These are phyloP conservation scores for Rossbeevera mucosa DNA, from an alignment of 768 basidiomycete species.

Conservation along the genomic window DNA sequence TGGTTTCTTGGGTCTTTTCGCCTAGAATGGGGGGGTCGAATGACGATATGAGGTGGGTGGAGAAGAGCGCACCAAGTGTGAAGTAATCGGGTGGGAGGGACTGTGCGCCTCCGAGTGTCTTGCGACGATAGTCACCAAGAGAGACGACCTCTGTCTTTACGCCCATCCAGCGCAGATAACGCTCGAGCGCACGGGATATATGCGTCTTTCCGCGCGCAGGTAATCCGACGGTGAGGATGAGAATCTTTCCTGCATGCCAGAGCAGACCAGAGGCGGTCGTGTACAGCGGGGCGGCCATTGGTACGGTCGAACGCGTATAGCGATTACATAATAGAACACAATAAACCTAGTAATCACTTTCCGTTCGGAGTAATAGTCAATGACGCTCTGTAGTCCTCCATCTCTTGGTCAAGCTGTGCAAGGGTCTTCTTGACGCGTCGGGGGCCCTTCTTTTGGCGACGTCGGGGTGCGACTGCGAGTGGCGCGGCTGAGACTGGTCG, in stretches of 20 bases:
- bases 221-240: slow-evolving; percentile 87
- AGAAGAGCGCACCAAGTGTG: slow-evolving; percentile 52
- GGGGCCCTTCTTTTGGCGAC: slow-evolving; percentile 67
- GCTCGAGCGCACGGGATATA: slow-evolving; percentile 89
- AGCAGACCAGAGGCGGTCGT: slow-evolving; percentile 85
- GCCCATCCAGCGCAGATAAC: slow-evolving; percentile 98
- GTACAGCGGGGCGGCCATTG: slow-evolving; percentile 90
- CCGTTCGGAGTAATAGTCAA: slow-evolving; percentile 12
- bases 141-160: slow-evolving; percentile 95
- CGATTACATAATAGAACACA: slow-evolving; percentile 19
- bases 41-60: not conserved
- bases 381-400: slow-evolving; percentile 69
- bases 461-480: slow-evolving; percentile 29
- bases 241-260: slow-evolving; percentile 92
- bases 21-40: slow-evolving; percentile 38
- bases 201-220: slow-evolving; percentile 97
- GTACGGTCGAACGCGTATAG: not conserved
- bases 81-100: slow-evolving; percentile 93
- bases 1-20: slow-evolving; percentile 76
- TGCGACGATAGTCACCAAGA: slow-evolving; percentile 90
- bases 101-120: slow-evolving; percentile 83
- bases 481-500: slow-evolving; percentile 17
- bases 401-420: slow-evolving; percentile 70
- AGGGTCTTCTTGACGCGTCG: slow-evolving; percentile 65
- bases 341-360: slow-evolving; percentile 7